phyloP scores from a whole-genome alignment of 768 basidiomycete species.

The Lactifluus volemus region DNA sequence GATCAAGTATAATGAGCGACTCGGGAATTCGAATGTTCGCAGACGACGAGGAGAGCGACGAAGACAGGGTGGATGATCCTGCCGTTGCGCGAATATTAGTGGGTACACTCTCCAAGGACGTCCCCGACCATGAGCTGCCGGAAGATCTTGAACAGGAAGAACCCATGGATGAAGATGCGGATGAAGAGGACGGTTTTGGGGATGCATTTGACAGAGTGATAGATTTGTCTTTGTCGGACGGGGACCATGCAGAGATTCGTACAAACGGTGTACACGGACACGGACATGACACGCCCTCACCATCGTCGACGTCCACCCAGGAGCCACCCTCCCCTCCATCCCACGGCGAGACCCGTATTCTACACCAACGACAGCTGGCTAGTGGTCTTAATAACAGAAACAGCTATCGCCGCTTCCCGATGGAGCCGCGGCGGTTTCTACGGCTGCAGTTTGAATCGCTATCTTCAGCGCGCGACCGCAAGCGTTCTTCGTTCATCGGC shows the following conservation, averaged over 20 bases:
- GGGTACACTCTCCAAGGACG: constrained; percentile 37
- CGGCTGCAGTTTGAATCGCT: constrained; percentile 49
- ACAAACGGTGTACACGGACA: constrained; percentile 18
- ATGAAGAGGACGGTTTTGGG: constrained; percentile 22
- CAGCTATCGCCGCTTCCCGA: constrained; percentile 44
- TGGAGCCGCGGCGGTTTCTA: constrained; percentile 47
- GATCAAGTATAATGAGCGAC: constrained; percentile 42
- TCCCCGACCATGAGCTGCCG: constrained; percentile 48
- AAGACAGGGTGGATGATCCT: constrained; percentile 43
- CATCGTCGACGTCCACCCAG: constrained; percentile 27
- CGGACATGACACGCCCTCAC: constrained; percentile 12
- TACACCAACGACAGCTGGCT: constrained; percentile 35
- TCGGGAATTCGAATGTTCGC: constrained; percentile 52
- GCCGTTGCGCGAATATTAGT: constrained; percentile 5
- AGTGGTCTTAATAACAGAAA: constrained; percentile 40
- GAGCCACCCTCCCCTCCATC: constrained; percentile 25
- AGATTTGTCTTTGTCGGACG: constrained; percentile 30
- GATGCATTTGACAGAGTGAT: constrained; percentile 21
- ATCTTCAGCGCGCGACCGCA: constrained; percentile 56
- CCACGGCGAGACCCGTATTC: constrained; percentile 38
- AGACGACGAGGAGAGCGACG: constrained; percentile 42
- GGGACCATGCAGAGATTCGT: constrained; percentile 20
- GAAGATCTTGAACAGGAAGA: constrained; percentile 53
- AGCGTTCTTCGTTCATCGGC: constrained; percentile 24
- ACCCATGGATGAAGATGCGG: constrained; percentile 26